Conservation (phyloP, 805 yeast species). For the Wickerhamiella galacta region DNA sequence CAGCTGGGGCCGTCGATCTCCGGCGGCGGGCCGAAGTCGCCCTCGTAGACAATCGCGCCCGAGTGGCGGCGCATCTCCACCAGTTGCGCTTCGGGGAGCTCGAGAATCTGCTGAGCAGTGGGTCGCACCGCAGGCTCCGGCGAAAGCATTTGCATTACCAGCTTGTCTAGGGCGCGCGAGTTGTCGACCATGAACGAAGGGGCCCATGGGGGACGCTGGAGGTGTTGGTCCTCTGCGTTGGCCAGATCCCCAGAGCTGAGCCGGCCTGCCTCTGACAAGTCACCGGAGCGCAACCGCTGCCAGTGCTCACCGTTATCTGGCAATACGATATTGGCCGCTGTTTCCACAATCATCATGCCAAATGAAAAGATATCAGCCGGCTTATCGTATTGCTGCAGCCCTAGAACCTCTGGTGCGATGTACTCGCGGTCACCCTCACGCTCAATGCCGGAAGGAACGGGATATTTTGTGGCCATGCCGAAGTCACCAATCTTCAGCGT, state of each 20-base stretch:
- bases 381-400: slow-evolving; percentile 65
- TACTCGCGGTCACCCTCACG: slow-evolving; percentile 95
- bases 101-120: slow-evolving; percentile 55
- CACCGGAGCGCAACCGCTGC: slow-evolving; percentile 92
- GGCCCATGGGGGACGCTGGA: slow-evolving; percentile 51
- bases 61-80: slow-evolving; percentile 5
- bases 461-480: slow-evolving; percentile 78
- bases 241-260: slow-evolving; percentile 48
- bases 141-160: slow-evolving; percentile 77
- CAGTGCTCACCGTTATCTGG: slow-evolving; percentile 96
- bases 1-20: background rate
- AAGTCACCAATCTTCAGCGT: slow-evolving; percentile 88
- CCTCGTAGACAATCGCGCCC: slow-evolving; percentile 7
- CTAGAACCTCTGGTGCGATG: slow-evolving; percentile 90
- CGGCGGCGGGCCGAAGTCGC: slow-evolving; percentile 3
- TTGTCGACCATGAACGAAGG: slow-evolving; percentile 70
- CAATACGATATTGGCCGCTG: slow-evolving; percentile 84
- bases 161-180: slow-evolving; percentile 50
- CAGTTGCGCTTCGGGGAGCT: slow-evolving; percentile 41
- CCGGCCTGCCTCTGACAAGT: slow-evolving; percentile 84
- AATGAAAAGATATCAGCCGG: slow-evolving; percentile 93
- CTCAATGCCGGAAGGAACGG: slow-evolving; percentile 46
- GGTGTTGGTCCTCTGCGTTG: slow-evolving; percentile 7
- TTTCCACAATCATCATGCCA: slow-evolving; percentile 83
- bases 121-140: slow-evolving; percentile 74